Percentiles rank a stretch among this genome's conserved stretches.
Conservation (phyloP, 2,329 filamentous ascomycete species). For the Dactylella cylindrospora region DNA sequence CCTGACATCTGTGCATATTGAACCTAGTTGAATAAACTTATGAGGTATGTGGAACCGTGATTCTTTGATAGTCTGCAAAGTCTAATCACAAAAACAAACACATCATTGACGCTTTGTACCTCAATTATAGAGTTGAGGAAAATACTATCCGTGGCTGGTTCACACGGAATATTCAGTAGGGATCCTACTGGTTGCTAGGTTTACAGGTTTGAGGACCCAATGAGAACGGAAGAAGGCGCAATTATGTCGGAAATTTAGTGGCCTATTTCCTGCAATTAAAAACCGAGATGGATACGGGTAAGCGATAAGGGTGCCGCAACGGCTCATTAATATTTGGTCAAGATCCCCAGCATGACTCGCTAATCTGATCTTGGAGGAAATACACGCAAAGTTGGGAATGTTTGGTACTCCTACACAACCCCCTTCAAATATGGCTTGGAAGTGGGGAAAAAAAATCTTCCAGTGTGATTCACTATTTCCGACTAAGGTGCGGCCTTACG, state of each 20-base stretch:
- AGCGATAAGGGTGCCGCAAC: slow-evolving; percentile 22
- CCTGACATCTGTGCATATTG: slow-evolving; percentile 8
- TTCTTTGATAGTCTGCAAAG: too few relatives aligned
- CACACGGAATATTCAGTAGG: not conserved
- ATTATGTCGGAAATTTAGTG: slow-evolving; percentile 35
- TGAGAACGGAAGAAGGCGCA: slow-evolving; percentile 24
- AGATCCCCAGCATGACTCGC: slow-evolving; percentile 38
- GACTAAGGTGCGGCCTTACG: too few relatives aligned
- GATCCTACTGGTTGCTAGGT: not conserved
- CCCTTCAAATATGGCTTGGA: too few relatives aligned
- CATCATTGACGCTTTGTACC: too few relatives aligned
- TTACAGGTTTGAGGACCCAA: slow-evolving; percentile 6
- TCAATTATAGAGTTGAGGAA: too few relatives aligned
- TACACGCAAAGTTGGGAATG: too few relatives aligned
- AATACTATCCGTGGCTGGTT: slow-evolving; percentile 6
- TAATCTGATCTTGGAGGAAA: slow-evolving; percentile 40
- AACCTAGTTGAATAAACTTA: slow-evolving; percentile 4
- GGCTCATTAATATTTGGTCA: slow-evolving; percentile 7
- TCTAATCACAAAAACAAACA: too few relatives aligned
- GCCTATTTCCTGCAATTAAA: slow-evolving; percentile 23
- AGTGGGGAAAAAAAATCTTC: too few relatives aligned
- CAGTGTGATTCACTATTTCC: too few relatives aligned
- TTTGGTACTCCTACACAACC: too few relatives aligned
- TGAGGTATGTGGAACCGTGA: too few relatives aligned
- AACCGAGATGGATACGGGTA: not conserved